Evolutionary conservation across 1,139 yeast genomes (phyloP).

Genomic region (Casaregolazyma lundiana): DNA sequence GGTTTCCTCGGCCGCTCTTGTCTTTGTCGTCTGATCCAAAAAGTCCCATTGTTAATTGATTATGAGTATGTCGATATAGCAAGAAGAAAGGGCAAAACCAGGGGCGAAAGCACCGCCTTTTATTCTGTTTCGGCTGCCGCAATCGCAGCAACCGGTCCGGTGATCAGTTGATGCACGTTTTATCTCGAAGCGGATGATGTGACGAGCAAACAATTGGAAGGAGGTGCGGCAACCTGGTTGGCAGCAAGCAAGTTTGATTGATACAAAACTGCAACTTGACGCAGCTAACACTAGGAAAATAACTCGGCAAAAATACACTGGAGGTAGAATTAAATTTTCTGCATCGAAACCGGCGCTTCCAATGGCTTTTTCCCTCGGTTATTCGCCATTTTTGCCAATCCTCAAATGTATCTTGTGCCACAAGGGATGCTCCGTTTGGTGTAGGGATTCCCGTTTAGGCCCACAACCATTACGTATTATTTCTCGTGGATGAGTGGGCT

Average conservation of each 20-base stretch:
- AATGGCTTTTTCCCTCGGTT: background rate
- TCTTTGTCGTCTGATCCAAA: constrained; percentile 1
- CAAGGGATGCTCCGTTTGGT: background rate
- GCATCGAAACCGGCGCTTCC: background rate
- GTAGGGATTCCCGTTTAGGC: background rate
- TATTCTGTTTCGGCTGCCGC: background rate
- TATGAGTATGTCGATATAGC: background rate
- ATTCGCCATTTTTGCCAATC: background rate
- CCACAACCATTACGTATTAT: background rate
- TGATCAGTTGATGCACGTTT: background rate
- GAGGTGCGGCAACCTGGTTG: background rate
- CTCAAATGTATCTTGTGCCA: background rate
- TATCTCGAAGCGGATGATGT: background rate
- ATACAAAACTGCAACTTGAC: background rate
- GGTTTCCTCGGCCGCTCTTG: constrained; percentile 7
- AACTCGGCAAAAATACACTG: too few relatives aligned
- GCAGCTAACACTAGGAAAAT: background rate
- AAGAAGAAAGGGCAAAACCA: background rate
- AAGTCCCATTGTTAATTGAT: constrained; percentile 1
- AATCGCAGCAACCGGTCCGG: constrained; percentile 1
- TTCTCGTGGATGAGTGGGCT: background rate
- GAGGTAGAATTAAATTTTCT: too few relatives aligned
- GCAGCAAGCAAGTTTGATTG: background rate
- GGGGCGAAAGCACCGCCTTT: background rate
- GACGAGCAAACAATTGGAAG: constrained; percentile 1